Evolutionary conservation across 371 early-diverging fungal genomes (phyloP).

Genomic region (Mucor ambiguus): DNA sequence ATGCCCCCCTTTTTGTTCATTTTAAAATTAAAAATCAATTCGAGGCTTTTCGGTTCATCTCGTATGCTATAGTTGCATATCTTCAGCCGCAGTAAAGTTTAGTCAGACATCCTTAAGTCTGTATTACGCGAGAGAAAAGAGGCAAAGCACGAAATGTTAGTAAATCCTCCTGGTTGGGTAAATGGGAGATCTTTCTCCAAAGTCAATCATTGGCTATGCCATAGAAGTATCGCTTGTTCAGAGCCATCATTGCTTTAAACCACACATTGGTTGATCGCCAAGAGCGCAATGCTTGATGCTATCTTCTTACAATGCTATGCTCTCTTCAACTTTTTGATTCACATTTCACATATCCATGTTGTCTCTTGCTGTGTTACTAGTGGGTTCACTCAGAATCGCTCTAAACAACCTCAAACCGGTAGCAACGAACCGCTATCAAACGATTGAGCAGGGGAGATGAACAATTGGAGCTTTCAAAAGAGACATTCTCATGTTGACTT

Average conservation of each 20-base stretch:
- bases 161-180: neutral
- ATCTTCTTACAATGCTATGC: too few species aligned
- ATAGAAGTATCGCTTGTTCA: too few species aligned
- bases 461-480: neutral
- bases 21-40: neutral
- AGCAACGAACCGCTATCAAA: neutral
- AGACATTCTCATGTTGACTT: neutral
- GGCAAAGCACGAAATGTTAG: neutral
- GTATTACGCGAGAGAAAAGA: neutral
- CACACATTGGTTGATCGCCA: too few species aligned
- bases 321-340: too few species aligned
- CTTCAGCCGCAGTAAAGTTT: neutral
- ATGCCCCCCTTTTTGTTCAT: neutral
- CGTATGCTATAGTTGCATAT: neutral
- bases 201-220: neutral
- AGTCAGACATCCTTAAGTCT: neutral
- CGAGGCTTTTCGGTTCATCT: neutral
- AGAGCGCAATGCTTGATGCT: too few species aligned
- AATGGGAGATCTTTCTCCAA: neutral
- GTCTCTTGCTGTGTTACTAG: neutral
- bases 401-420: neutral
- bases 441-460: neutral
- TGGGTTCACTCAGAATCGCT: neutral
- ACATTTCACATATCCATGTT: neutral
- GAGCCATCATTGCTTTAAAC: too few species aligned